Conservation (phyloP, 1,284 basidiomycete species). For the Tilletia walkeri region DNA sequence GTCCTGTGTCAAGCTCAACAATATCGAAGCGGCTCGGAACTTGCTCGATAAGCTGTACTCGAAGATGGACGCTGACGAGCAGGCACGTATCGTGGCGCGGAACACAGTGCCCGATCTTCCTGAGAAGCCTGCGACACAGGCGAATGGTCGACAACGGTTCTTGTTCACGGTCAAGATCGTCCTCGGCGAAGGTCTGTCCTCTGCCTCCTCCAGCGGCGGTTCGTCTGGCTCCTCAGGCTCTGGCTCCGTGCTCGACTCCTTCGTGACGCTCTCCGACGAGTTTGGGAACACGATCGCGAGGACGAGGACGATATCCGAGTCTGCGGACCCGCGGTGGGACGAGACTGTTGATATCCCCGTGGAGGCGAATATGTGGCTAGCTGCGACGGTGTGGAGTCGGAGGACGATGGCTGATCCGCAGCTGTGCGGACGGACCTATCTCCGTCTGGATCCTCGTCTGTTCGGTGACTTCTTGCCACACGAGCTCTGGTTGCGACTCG, state of each 20-base stretch:
- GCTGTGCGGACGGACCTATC: conserved; percentile 83
- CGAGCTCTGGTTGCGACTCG: conserved; percentile 89
- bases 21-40: conserved; percentile 85
- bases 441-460: conserved; percentile 83
- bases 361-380: conserved; percentile 78
- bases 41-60: conserved; percentile 90
- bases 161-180: conserved; percentile 93
- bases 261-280: conserved; percentile 90
- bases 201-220: conserved; percentile 19
- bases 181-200: conserved; percentile 57
- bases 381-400: conserved; percentile 89
- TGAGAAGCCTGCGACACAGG: conserved; percentile 21
- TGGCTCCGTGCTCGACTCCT: conserved; percentile 67
- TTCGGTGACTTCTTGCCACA: conserved; percentile 87
- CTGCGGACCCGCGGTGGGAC: conserved; percentile 87
- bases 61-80: conserved; percentile 84
- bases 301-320: conserved; percentile 93
- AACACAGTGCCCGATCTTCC: conserved; percentile 58
- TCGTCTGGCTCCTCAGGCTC: conserved; percentile 2
- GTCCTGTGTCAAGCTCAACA: conserved; percentile 96
- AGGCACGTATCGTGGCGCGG: conserved; percentile 65
- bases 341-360: conserved; percentile 94
- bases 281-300: conserved; percentile 81
- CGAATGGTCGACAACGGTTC: conserved; percentile 58
- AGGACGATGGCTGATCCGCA: conserved; percentile 69